These are phyloP conservation scores for Fusarium transvaalense DNA, from an alignment of 2,329 filamentous ascomycete genomes.

Conservation along the genomic window DNA sequence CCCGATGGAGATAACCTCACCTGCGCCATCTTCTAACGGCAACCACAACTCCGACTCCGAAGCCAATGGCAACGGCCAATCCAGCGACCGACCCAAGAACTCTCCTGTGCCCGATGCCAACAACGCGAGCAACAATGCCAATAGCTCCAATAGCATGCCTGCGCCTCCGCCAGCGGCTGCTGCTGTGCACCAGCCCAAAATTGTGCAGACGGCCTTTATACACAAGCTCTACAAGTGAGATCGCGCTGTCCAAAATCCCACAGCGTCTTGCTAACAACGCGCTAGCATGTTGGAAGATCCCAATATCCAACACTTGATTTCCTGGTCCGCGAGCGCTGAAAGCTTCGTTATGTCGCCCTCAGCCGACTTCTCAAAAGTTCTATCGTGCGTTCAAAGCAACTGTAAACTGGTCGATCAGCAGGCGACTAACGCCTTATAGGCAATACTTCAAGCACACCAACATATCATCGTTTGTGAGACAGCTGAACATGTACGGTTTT, in stretches of 20 bases:
- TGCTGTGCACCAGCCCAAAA: constrained; percentile 92
- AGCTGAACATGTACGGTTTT: constrained; percentile 99
- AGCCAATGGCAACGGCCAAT: constrained; percentile 56
- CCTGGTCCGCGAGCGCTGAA: constrained; percentile 92
- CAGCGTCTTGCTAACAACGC: constrained; percentile 43
- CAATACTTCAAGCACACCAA: constrained; percentile 99
- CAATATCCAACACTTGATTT: constrained; percentile 93
- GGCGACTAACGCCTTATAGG: constrained; percentile 60
- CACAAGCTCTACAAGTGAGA: constrained; percentile 98
- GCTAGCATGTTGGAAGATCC: constrained; percentile 94
- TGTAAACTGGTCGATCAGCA: neutral
- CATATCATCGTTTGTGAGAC: constrained; percentile 96
- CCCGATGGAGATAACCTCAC: constrained; percentile 72
- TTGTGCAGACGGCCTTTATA: constrained; percentile 98
- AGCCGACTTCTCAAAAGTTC: constrained; percentile 96
- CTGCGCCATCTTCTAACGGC: constrained; percentile 59
- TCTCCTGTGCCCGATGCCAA: constrained; percentile 57
- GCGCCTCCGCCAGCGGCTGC: constrained; percentile 69
- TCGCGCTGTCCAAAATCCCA: neutral
- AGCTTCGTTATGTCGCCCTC: constrained; percentile 99
- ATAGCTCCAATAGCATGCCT: constrained; percentile 58
- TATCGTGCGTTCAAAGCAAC: constrained; percentile 78
- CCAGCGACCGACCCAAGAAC: constrained; percentile 54
- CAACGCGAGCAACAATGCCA: constrained; percentile 44
- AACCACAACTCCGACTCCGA: constrained; percentile 61